Base-by-base conservation (phyloP, 345 rosid genomes). In the Citrus hindsii region DNA sequence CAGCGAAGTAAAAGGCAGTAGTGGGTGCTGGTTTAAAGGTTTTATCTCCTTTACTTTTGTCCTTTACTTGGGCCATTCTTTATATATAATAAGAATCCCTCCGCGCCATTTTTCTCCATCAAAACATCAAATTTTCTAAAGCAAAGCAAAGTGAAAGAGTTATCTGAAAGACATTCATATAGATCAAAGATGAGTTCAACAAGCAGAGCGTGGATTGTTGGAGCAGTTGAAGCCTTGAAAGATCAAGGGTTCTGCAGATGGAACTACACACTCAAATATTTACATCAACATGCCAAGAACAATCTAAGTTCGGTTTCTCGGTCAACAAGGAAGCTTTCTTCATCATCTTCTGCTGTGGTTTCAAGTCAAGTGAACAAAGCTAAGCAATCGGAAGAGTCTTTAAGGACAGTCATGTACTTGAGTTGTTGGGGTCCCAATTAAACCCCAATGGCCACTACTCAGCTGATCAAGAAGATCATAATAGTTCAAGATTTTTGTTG, bases 231-330 rank as follows among this genome's bases (percentile, higher is more conserved):
- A 80, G 90, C 92, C 6, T 32, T 88, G 25, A 93, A 91, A 51
- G 93, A 90, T 61, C 90, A 88, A 37, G 94, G 94, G 0, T 67
- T 90, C 60, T 86, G 92, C 51, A 79, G 95, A 32, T 89, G 90
- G 91, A 93, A 86, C 77, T 84, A 84, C 82, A 46, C 77, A 28
- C 33, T 86, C 1, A 85, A 87, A 67, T 85, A 85, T 0, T 9
- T 83, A 25, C 81, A 87, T 40, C 91, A 89, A 21, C 88, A 83
- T 55, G 84, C 81, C 77, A 89, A 87, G 72, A 86, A 58, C 76
- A 79, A 80, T 19, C 40, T 82, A 27, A 67, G 85, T 77, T 74
- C 92, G 3, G 6, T 79, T 61, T 85, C 88, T 68, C 92, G 83
- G 68, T 73, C 89, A 35, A 71, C 89, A 68, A 87, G 67, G 80